phyloP scores from a whole-genome alignment of 257 asterid genomes.

The Knoxia roxburghii region DNA sequence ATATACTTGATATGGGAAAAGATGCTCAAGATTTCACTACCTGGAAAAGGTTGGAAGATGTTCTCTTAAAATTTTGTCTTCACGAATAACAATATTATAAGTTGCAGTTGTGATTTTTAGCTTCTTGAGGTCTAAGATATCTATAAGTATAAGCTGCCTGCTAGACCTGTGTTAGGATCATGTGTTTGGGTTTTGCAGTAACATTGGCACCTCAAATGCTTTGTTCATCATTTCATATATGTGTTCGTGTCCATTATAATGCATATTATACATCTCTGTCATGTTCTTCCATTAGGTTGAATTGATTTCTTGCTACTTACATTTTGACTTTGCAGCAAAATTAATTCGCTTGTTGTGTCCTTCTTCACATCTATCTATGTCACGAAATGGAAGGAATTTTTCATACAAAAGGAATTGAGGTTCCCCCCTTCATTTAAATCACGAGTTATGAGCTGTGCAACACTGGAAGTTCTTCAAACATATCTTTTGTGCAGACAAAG shows the following conservation, averaged over 20 bases:
- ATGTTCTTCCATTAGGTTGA: neutral
- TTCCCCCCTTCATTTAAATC: constrained; percentile 65
- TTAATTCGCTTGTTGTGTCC: constrained; percentile 65
- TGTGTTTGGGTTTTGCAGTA: neutral
- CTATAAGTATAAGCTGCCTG: neutral
- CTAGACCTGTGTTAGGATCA: neutral
- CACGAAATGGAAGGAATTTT: constrained; percentile 60
- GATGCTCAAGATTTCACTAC: neutral
- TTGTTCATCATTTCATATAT: neutral
- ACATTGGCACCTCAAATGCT: neutral
- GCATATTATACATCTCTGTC: neutral
- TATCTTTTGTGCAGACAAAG: constrained; percentile 79
- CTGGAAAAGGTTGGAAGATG: neutral
- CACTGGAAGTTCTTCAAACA: constrained; percentile 80
- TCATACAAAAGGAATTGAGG: constrained; percentile 46
- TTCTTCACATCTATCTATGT: constrained; percentile 63
- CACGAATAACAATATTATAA: neutral
- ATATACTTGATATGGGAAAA: neutral
- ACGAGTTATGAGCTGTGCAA: constrained; percentile 60
- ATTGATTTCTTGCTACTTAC: constrained; percentile 20
- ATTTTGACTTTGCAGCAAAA: constrained; percentile 62
- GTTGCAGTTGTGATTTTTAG: neutral
- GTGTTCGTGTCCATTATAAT: neutral
- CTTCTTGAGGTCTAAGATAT: neutral
- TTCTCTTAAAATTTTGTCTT: neutral